Percentiles rank a stretch among this genome's conserved stretches.
Conservation (phyloP, 2,329 filamentous ascomycete species). For the Arthroderma uncinatum region DNA sequence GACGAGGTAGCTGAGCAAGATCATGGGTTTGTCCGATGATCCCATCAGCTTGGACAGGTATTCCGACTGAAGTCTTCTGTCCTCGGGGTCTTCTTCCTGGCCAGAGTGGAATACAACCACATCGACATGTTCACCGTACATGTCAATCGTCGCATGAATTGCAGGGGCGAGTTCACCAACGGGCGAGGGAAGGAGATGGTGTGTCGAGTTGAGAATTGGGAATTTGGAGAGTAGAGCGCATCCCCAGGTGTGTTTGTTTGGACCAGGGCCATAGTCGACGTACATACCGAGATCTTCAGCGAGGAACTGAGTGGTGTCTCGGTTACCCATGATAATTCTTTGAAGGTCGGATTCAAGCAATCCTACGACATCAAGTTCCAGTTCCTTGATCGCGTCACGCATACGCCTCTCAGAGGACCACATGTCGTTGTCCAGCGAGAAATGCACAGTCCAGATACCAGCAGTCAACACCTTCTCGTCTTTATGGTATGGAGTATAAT, state of each 20-base stretch:
- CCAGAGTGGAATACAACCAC: slow-evolving; percentile 98
- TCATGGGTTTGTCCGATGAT: slow-evolving; percentile 62
- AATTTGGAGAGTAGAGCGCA: slow-evolving; percentile 89
- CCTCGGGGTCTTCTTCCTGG: slow-evolving; percentile 91
- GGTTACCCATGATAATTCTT: slow-evolving; percentile 98
- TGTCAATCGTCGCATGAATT: slow-evolving; percentile 90
- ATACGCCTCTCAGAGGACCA: slow-evolving; percentile 94
- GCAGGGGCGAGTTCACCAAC: slow-evolving; percentile 91
- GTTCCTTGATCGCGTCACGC: slow-evolving; percentile 77
- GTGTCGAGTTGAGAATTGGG: slow-evolving; percentile 91
- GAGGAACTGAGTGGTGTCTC: slow-evolving; percentile 87
- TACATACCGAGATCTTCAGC: slow-evolving; percentile 98
- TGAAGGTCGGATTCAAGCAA: slow-evolving; percentile 86
- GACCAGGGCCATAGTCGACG: slow-evolving; percentile 90
- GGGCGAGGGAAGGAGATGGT: slow-evolving; percentile 85
- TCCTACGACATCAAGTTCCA: slow-evolving; percentile 97
- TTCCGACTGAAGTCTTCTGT: slow-evolving; percentile 71
- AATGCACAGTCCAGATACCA: slow-evolving; percentile 98
- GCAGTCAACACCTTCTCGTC: slow-evolving; percentile 81
- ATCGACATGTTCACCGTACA: slow-evolving; percentile 80
- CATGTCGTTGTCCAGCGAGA: slow-evolving; percentile 96
- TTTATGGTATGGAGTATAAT: slow-evolving; percentile 81
- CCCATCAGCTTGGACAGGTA: slow-evolving; percentile 87
- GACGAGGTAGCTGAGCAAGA: slow-evolving; percentile 85
- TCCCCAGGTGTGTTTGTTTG: slow-evolving; percentile 99